These are phyloP conservation scores for Komagataella populi DNA, from an alignment of 805 yeast genomes.

Conservation along the genomic window DNA sequence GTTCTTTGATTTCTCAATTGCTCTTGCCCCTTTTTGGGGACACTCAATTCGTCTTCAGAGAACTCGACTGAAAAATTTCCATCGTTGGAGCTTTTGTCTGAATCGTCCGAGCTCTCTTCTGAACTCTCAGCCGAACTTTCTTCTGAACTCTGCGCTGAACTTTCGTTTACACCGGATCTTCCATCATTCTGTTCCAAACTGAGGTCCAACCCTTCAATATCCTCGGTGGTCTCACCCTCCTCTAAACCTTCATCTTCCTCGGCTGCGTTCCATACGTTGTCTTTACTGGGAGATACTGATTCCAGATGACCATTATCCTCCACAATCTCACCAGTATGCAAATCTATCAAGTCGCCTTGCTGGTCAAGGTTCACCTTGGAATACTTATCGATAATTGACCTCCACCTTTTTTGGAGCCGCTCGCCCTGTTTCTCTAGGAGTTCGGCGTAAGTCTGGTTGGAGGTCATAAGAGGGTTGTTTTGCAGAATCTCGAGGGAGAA, in stretches of 20 bases:
- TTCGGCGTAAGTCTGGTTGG: not conserved
- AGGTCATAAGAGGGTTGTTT: not conserved
- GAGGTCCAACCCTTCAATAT: not conserved
- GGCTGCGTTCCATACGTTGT: not conserved
- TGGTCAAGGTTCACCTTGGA: constrained; percentile 28
- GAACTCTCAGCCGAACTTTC: not conserved
- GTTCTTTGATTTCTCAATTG: not conserved
- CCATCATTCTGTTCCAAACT: not conserved
- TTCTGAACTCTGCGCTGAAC: not conserved
- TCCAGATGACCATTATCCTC: constrained; percentile 3
- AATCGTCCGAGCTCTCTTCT: not conserved
- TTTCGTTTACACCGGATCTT: not conserved
- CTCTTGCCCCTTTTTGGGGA: not conserved
- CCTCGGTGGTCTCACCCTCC: not conserved
- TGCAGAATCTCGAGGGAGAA: not conserved
- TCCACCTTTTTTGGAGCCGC: constrained; percentile 25
- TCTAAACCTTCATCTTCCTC: not conserved
- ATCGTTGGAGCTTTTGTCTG: not conserved
- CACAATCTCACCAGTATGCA: constrained; percentile 1
- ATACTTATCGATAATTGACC: constrained; percentile 37
- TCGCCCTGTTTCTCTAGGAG: constrained; percentile 10
- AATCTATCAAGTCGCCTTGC: constrained; percentile 28
- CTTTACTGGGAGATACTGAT: not conserved
- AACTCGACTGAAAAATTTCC: not conserved
- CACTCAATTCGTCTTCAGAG: not conserved